Conservation (phyloP, 257 asterid species). For the Parsonsia alboflavescens region DNA sequence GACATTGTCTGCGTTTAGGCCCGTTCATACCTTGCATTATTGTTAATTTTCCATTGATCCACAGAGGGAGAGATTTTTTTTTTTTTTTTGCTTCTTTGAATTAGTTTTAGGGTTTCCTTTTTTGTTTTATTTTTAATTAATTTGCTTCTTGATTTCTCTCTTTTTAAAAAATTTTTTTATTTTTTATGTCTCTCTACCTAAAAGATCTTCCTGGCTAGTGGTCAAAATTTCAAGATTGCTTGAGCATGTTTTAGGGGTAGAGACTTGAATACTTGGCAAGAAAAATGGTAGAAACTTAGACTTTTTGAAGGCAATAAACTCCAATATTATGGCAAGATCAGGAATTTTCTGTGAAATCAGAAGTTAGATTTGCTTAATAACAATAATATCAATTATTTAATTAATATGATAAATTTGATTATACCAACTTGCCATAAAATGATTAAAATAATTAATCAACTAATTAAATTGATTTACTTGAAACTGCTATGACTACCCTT, state of each 20-base stretch:
- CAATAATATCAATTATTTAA: too few species aligned
- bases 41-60: not conserved
- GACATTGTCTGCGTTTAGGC: conserved; percentile 31
- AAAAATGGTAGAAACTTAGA: not conserved
- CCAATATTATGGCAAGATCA: too few species aligned
- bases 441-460: too few species aligned
- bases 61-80: not conserved
- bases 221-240: not conserved
- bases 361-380: too few species aligned
- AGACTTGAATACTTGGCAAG: not conserved
- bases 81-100: not conserved
- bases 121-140: not conserved
- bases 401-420: too few species aligned
- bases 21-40: conserved; percentile 36
- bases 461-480: too few species aligned
- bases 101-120: not conserved
- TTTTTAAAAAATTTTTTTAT: too few species aligned
- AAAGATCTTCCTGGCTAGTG: not conserved
- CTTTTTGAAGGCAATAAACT: not conserved
- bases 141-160: too few species aligned
- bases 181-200: too few species aligned
- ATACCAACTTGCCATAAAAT: too few species aligned
- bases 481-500: too few species aligned
- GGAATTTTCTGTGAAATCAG: too few species aligned
- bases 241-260: conserved; percentile 5